Percentiles rank a stretch among this genome's conserved stretches.
These are phyloP conservation scores for Xylaria sp. DNA, from an alignment of 2,329 filamentous ascomycete species.

Conservation along the genomic window DNA sequence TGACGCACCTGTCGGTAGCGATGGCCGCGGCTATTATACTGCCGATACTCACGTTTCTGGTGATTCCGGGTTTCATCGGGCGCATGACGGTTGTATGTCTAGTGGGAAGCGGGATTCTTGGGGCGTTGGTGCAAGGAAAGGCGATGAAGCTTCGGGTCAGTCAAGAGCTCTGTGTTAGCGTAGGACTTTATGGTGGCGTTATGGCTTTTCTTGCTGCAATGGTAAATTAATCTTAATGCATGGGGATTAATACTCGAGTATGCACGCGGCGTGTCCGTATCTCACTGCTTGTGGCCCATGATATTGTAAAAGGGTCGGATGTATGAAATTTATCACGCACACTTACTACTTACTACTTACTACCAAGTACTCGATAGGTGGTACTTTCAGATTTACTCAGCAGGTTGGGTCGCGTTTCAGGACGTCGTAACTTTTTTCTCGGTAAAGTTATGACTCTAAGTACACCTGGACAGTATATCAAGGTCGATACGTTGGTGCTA, in stretches of 20 bases:
- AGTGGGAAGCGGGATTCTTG: conserved; percentile 58
- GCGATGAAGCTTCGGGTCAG: conserved; percentile 40
- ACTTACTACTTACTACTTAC: background rate
- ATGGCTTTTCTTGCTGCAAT: conserved; percentile 52
- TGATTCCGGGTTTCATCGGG: conserved; percentile 66
- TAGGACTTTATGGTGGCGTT: conserved; percentile 51
- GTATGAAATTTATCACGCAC: background rate
- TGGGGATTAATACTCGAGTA: background rate
- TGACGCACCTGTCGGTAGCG: conserved; percentile 55
- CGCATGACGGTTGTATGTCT: conserved; percentile 68
- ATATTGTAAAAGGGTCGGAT: background rate
- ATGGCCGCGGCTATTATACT: conserved; percentile 64
- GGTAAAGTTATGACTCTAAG: no score
- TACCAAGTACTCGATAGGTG: no score
- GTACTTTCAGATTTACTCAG: no score
- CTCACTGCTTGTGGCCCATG: background rate
- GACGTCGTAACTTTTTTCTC: background rate
- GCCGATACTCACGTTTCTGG: conserved; percentile 67
- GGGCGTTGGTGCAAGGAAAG: conserved; percentile 46
- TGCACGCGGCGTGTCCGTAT: background rate
- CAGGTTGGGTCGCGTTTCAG: no score
- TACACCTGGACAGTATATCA: background rate
- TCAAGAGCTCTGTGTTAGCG: conserved; percentile 45
- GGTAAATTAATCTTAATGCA: conserved; percentile 26
- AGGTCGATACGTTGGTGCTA: background rate